phyloP scores from a whole-genome alignment of 139 green algal genomes.

The Dunaliella primolecta region DNA sequence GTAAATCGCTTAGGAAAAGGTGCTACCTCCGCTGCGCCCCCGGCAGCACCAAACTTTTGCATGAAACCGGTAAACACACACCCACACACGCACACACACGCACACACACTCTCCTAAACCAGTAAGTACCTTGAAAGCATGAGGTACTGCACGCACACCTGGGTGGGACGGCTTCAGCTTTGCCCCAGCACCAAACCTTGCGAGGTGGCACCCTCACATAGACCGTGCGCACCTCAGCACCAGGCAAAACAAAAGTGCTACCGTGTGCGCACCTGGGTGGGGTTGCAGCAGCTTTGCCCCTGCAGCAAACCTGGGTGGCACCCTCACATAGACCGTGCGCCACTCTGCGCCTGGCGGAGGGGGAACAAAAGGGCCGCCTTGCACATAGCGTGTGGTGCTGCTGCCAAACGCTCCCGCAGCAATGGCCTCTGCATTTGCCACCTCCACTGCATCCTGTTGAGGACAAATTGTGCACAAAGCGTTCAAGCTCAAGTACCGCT shows the following conservation, averaged over 20 bases:
- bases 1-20: too few species aligned
- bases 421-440: slow-evolving; percentile 40
- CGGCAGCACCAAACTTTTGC: too few species aligned
- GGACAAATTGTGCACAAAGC: too few species aligned
- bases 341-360: slow-evolving; percentile 19
- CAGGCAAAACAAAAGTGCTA: not conserved
- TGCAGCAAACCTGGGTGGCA: not conserved
- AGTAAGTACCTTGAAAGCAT: too few species aligned
- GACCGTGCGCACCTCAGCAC: slow-evolving; percentile 17
- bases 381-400: slow-evolving; percentile 52
- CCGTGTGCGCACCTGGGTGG: not conserved
- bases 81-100: not conserved
- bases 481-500: not conserved
- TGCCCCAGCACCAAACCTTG: not conserved
- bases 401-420: slow-evolving; percentile 57
- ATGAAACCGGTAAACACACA: too few species aligned
- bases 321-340: slow-evolving; percentile 11
- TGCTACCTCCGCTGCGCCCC: too few species aligned
- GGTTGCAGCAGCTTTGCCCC: not conserved
- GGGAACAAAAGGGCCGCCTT: not conserved
- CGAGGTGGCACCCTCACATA: slow-evolving; percentile 9
- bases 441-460: slow-evolving; percentile 52
- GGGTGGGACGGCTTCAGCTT: not conserved
- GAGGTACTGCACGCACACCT: too few species aligned
- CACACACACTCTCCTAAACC: slow-evolving; percentile 3